Conservation (phyloP, 2,329 filamentous ascomycete genomes). For the Talaromyces piceae region DNA sequence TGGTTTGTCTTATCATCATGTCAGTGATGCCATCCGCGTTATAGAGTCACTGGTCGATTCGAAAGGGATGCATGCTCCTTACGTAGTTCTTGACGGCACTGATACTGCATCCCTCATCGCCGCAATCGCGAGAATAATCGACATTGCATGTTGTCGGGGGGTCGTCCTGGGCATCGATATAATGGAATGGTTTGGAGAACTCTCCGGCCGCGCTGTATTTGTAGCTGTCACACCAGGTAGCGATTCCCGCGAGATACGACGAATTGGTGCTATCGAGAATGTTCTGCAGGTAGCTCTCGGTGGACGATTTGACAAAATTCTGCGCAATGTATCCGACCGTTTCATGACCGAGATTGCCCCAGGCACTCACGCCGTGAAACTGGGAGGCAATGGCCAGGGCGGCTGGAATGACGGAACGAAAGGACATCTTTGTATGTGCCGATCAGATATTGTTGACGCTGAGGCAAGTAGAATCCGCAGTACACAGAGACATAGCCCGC, state of each 20-base stretch:
- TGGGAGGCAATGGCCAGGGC: neutral
- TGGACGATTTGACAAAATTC: conserved; percentile 37
- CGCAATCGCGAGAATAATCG: conserved; percentile 46
- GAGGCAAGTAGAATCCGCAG: neutral
- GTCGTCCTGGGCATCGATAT: conserved; percentile 44
- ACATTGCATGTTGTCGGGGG: conserved; percentile 44
- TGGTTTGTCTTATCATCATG: conserved; percentile 29
- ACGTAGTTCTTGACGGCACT: conserved; percentile 47
- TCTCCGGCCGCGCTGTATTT: conserved; percentile 41
- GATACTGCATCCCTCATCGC: conserved; percentile 43
- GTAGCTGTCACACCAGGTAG: conserved; percentile 49
- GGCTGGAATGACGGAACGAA: conserved; percentile 10
- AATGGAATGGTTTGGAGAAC: conserved; percentile 44
- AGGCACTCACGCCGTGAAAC: conserved; percentile 28
- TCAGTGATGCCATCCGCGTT: conserved; percentile 7
- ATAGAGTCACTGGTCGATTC: too few relatives aligned
- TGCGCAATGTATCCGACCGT: conserved; percentile 50
- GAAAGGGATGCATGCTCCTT: neutral
- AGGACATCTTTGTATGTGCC: neutral
- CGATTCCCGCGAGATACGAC: conserved; percentile 44
- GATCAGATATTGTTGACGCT: neutral
- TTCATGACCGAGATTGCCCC: conserved; percentile 48
- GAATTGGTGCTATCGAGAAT: conserved; percentile 38
- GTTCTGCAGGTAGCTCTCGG: conserved; percentile 37
- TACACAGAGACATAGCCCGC: neutral